Percentiles rank a stretch among this genome's conserved stretches.
Evolutionary conservation across 192 early-diverging fungal species (phyloP).

Genomic region (Coemansia sp.): DNA sequence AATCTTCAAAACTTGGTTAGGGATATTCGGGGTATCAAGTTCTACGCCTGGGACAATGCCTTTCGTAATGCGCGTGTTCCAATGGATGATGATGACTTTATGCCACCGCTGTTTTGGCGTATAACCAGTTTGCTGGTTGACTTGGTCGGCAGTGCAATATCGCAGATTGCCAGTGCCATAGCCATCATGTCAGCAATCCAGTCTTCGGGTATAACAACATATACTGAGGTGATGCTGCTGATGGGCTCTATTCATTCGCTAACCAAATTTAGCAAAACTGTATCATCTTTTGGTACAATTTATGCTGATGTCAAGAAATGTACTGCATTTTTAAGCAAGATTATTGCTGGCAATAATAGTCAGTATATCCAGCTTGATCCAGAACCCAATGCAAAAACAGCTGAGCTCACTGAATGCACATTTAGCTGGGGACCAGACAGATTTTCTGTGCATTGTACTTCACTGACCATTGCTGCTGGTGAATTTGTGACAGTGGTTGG

Average conservation of each 20-base stretch:
- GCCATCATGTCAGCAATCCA: slow-evolving; percentile 62
- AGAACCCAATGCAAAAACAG: neutral
- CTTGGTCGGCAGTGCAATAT: slow-evolving; percentile 31
- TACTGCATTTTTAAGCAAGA: slow-evolving; percentile 5
- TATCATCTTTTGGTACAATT: neutral
- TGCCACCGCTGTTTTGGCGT: slow-evolving; percentile 34
- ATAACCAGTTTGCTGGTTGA: slow-evolving; percentile 11
- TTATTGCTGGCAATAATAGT: neutral
- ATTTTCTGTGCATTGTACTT: slow-evolving; percentile 61
- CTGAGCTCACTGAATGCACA: slow-evolving; percentile 20
- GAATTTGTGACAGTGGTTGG: slow-evolving; percentile 80
- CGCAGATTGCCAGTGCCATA: slow-evolving; percentile 58
- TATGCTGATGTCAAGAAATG: slow-evolving; percentile 1
- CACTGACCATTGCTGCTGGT: slow-evolving; percentile 59
- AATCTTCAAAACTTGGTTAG: slow-evolving; percentile 20
- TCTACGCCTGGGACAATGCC: slow-evolving; percentile 61
- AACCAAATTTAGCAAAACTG: slow-evolving; percentile 6
- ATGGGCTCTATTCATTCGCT: slow-evolving; percentile 25
- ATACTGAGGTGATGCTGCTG: slow-evolving; percentile 17
- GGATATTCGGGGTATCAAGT: slow-evolving; percentile 67
- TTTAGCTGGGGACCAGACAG: slow-evolving; percentile 32
- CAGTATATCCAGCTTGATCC: slow-evolving; percentile 3
- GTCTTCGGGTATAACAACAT: slow-evolving; percentile 13
- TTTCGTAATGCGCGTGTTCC: slow-evolving; percentile 5
- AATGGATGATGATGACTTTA: slow-evolving; percentile 9